A percentile compares a stretch with the other conserved stretches of the same genome.
Conservation (phyloP, 768 basidiomycete species). For the Collybia mongolica region DNA sequence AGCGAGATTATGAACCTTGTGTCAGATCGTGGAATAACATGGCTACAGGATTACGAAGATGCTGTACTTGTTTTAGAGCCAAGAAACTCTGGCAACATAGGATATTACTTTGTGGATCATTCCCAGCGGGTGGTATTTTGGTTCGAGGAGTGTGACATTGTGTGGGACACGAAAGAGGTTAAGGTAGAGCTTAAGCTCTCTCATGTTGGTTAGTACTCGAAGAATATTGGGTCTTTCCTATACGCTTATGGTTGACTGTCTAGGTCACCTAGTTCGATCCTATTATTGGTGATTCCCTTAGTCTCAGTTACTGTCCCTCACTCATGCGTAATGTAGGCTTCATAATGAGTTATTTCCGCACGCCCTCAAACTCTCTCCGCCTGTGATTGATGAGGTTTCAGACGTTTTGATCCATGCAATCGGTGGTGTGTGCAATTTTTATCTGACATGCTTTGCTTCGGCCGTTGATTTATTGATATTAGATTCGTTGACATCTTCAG, state of each 20-base stretch:
- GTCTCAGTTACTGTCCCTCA: not conserved
- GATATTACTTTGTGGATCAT: slow-evolving; percentile 10
- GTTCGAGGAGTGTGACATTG: slow-evolving; percentile 4
- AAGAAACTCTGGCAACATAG: not conserved
- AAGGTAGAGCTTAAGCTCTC: not conserved
- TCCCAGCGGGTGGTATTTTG: slow-evolving; percentile 2
- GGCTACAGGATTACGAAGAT: not conserved
- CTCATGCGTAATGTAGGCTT: not conserved
- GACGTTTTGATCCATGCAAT: slow-evolving; percentile 1
- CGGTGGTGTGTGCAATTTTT: not conserved
- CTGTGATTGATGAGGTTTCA: not conserved
- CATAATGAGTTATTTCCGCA: slow-evolving; percentile 7
- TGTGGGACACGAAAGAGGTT: not conserved
- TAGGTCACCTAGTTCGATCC: slow-evolving; percentile 2
- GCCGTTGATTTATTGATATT: too few relatives aligned
- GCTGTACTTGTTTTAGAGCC: slow-evolving; percentile 6
- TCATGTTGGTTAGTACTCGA: not conserved
- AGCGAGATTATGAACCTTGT: not conserved
- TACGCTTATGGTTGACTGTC: not conserved
- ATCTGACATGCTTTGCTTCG: too few relatives aligned
- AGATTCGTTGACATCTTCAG: too few relatives aligned
- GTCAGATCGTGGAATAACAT: not conserved
- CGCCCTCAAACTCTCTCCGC: not conserved
- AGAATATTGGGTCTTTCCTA: not conserved
- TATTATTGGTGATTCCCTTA: slow-evolving; percentile 7